A percentile compares a stretch with the other conserved stretches of the same genome.
Evolutionary conservation across 805 yeast species (phyloP).

Genomic region (Wickerhamiella spandovensis): DNA sequence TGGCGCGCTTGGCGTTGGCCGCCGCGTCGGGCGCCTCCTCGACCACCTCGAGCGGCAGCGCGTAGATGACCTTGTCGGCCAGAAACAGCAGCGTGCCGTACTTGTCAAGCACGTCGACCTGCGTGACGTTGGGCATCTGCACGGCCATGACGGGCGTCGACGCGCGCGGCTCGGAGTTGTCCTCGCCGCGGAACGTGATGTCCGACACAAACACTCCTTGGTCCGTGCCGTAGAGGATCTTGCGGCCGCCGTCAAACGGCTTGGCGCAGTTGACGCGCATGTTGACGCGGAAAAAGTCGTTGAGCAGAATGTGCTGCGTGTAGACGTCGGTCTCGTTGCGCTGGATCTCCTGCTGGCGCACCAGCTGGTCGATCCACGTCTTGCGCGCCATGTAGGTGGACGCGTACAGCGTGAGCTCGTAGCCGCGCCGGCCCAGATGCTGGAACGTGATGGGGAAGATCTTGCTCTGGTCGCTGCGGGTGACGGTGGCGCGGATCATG

Average conservation of each 20-base stretch:
- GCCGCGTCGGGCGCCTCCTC: slow-evolving; percentile 26
- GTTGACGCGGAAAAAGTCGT: slow-evolving; percentile 57
- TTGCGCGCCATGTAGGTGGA: slow-evolving; percentile 45
- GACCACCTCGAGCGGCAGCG: slow-evolving; percentile 58
- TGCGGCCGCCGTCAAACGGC: slow-evolving; percentile 89
- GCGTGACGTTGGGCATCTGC: slow-evolving; percentile 64
- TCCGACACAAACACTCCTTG: slow-evolving; percentile 79
- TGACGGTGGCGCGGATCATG: slow-evolving; percentile 15
- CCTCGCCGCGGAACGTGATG: slow-evolving; percentile 39
- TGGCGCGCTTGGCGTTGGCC: slow-evolving; percentile 43
- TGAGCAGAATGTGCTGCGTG: slow-evolving; percentile 60
- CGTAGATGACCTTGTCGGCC: slow-evolving; percentile 68
- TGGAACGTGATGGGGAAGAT: slow-evolving; percentile 36
- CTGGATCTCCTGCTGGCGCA: slow-evolving; percentile 62
- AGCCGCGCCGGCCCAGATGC: slow-evolving; percentile 37
- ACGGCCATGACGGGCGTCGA: slow-evolving; percentile 55
- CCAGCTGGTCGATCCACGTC: slow-evolving; percentile 66
- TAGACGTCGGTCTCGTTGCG: slow-evolving; percentile 66
- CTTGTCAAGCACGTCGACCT: slow-evolving; percentile 83
- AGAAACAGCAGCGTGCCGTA: slow-evolving; percentile 70
- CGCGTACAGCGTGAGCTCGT: slow-evolving; percentile 31
- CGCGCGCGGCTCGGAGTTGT: slow-evolving; percentile 26
- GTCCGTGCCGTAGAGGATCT: slow-evolving; percentile 81
- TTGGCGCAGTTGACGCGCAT: slow-evolving; percentile 82
- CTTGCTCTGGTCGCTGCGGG: slow-evolving; percentile 13